Evolutionary conservation across 2,329 filamentous ascomycete genomes (phyloP), one percentile per base, ranked within the genome.

Genomic region (Penicillium sp.): DNA sequence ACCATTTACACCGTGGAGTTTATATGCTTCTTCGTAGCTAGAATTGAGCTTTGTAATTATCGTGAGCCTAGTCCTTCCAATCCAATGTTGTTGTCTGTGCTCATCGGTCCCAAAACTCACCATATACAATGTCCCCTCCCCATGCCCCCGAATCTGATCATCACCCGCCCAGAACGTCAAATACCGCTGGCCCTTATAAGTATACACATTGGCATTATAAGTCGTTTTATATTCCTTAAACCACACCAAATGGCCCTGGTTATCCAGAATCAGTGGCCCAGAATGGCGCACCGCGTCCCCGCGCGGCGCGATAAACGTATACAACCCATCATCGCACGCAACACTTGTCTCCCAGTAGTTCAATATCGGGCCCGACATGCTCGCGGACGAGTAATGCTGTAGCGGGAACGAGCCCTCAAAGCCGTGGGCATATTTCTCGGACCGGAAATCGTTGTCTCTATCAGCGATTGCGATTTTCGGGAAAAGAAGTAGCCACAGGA

Each of bases 111-210:
- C 5, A 23, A 25, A 51, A 26, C 63, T 45, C 56, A 70, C 77
- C 79, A 82, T 78, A 54, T 78, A 75, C 56, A 79, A 77, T 51
- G 68, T 67, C 12, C 79, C 79, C 33, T 74, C 70, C 2, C 80
- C 79, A 62, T 80, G 76, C 2, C 77, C 79, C 2, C 73, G 73
- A 14, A 64, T 53, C n/a, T 76, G 73, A 29, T 76, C 72, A 59
- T 78, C 74, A 15, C 79, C 79, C n/a, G 75, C 71, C 78, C 79
- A 81, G 59, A 80, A 81, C 0, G 77, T 79, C 48, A 81, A 62
- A 64, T 79, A 80, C 8, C 69, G 62, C 55, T 79, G 63, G 2
- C 74, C 77, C 54, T 71, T 73, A 58, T 76, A 81, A 7, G 65
- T 59, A 60, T 81, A 76, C 1, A 79, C 74, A 57, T 76, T 75